phyloP scores from a whole-genome alignment of 345 rosid genomes.

The Salix brachista region DNA sequence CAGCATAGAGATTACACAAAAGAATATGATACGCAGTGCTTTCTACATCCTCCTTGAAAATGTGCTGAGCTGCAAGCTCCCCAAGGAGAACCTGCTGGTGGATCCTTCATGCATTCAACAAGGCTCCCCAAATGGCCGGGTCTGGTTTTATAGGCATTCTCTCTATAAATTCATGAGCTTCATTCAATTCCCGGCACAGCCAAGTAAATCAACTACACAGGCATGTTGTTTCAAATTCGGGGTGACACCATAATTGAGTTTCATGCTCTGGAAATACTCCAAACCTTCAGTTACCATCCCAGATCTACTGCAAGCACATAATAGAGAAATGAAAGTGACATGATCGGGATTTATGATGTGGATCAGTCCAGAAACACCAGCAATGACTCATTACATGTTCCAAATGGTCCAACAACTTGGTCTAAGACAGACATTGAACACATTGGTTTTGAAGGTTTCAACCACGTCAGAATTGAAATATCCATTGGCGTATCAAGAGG shows the following conservation, averaged over 20 bases:
- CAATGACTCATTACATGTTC: too few species aligned
- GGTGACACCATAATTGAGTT: neutral
- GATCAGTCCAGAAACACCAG: too few species aligned
- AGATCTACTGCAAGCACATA: conserved; percentile 27
- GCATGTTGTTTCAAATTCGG: conserved; percentile 35
- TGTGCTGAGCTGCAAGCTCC: conserved; percentile 28
- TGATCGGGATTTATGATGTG: conserved; percentile 6
- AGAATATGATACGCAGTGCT: conserved; percentile 27
- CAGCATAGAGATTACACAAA: conserved; percentile 29
- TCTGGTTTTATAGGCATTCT: conserved; percentile 33
- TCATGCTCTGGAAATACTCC: conserved; percentile 24
- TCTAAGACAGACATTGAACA: too few species aligned
- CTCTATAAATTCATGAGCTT: conserved; percentile 24
- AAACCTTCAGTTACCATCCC: conserved; percentile 28
- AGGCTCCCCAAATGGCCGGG: conserved; percentile 15
- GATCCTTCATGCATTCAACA: conserved; percentile 32
- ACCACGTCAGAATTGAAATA: too few species aligned
- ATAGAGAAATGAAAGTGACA: conserved; percentile 21
- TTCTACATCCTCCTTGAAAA: conserved; percentile 20
- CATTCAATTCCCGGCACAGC: conserved; percentile 23
- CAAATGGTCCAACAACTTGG: too few species aligned
- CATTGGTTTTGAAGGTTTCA: too few species aligned
- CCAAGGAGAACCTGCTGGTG: conserved; percentile 26
- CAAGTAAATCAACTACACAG: conserved; percentile 31
- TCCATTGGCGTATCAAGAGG: too few species aligned